phyloP scores from a whole-genome alignment of 345 rosid species.

The Combretum micranthum region DNA sequence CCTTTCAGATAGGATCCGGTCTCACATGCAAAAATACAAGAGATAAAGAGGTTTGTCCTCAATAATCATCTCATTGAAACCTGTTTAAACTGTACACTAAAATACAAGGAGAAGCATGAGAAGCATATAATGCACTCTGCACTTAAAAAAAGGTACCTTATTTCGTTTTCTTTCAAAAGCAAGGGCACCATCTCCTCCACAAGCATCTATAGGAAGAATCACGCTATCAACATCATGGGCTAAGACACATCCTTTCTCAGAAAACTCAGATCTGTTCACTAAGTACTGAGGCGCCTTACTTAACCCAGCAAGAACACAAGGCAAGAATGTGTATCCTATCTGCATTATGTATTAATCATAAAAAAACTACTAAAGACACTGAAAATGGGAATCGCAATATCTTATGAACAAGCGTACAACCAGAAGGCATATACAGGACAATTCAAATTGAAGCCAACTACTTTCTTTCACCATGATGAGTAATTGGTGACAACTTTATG shows the following conservation, averaged over 20 bases:
- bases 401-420: neutral
- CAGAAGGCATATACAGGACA: too few species aligned
- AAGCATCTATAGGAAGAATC: slow-evolving; percentile 47
- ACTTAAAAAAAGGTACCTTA: slow-evolving; percentile 24
- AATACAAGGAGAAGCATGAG: neutral
- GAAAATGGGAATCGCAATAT: neutral
- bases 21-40: too few species aligned
- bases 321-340: slow-evolving; percentile 57
- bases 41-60: too few species aligned
- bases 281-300: slow-evolving; percentile 49
- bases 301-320: slow-evolving; percentile 58
- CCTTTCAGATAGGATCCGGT: too few species aligned
- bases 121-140: neutral
- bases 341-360: slow-evolving; percentile 8
- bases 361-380: neutral
- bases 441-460: too few species aligned
- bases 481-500: too few species aligned
- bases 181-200: slow-evolving; percentile 55
- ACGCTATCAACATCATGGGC: slow-evolving; percentile 49
- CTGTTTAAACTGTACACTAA: neutral
- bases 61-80: too few species aligned
- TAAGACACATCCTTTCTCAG: slow-evolving; percentile 27
- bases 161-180: slow-evolving; percentile 43
- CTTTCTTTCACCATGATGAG: too few species aligned
- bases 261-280: slow-evolving; percentile 22